Conservation (phyloP, 768 basidiomycete genomes). For the Megacollybia marginata region DNA sequence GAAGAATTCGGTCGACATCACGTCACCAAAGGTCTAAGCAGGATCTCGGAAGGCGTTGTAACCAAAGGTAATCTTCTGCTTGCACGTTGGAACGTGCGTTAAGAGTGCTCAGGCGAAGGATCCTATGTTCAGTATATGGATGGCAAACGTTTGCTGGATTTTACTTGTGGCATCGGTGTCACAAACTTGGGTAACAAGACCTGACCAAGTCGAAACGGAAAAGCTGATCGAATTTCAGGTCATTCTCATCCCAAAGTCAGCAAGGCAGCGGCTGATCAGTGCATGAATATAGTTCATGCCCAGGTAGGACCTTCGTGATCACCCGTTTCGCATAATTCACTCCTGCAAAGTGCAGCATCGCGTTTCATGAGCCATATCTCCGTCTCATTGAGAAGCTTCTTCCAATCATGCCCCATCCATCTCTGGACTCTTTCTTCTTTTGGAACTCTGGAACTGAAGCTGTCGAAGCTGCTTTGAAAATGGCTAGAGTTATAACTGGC, state of each 20-base stretch:
- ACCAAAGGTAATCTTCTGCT: slow-evolving; percentile 33
- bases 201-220: neutral
- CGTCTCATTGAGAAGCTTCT: slow-evolving; percentile 79
- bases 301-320: slow-evolving; percentile 41
- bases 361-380: slow-evolving; percentile 80
- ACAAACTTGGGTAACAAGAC: slow-evolving; percentile 61
- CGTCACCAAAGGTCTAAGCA: slow-evolving; percentile 38
- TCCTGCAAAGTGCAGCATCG: slow-evolving; percentile 72
- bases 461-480: slow-evolving; percentile 83
- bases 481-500: slow-evolving; percentile 72
- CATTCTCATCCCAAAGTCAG: slow-evolving; percentile 86
- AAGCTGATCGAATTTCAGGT: slow-evolving; percentile 32
- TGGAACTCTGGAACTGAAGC: slow-evolving; percentile 97
- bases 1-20: slow-evolving; percentile 33
- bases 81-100: too few relatives aligned
- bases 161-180: slow-evolving; percentile 85
- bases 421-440: slow-evolving; percentile 94
- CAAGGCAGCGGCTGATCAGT: slow-evolving; percentile 84
- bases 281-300: slow-evolving; percentile 69
- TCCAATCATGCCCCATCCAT: slow-evolving; percentile 85
- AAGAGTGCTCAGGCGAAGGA: slow-evolving; percentile 28
- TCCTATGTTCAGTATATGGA: slow-evolving; percentile 69
- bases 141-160: slow-evolving; percentile 72
- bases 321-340: neutral
- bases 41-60: slow-evolving; percentile 51